Evolutionary conservation across 2,329 filamentous ascomycete genomes (phyloP), one percentile per base, ranked within the genome.

Genomic region (Pyricularia pennisetigena): DNA sequence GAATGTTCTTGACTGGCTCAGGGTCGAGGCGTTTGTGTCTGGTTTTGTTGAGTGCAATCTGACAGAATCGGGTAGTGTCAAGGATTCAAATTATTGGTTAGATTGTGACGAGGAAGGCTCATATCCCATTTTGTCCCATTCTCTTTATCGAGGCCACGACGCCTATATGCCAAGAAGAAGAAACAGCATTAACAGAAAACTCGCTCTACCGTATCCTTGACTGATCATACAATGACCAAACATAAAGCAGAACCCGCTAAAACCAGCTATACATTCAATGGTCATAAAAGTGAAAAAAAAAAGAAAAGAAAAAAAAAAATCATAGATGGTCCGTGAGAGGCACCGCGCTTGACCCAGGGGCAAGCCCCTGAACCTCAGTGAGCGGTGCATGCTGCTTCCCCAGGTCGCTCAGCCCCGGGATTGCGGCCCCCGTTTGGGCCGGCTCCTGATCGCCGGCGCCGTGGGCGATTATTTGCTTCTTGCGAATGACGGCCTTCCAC

Each of bases 401-500:
- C n/a, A 9, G 64, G 10, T 65, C 64, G 16, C 12, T 5, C 1
- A 41, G 12, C 26, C 30, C 64, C n/a, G 64, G 64, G n/a, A 10
- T 30, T 30, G 23, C 28, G 35, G 16, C 5, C 20, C 24, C 14
- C 2, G 4, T 23, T 24, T 20, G 49, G 28, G n/a, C 23, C 28
- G 62, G 20, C 10, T 62, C 23, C 64, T 12, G 49, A 9, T 9
- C 7, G n/a, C n/a, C n/a, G n/a, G 16, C 16, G 35, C 29, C 16
- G n/a, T 54, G 64, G 23, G 29, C 64, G 77, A 86, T 82, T 59
- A 85, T 81, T 4, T 75, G 74, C 68, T 86, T 79, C 75, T 85
- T 86, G 30, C 79, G 77, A 32, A 72, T 74, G 2, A 86, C 84
- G 3, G 84, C 79, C 0, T 76, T 71, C 84, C 85, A 87, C 0